Base-by-base conservation (phyloP, 2,329 filamentous ascomycete species). In the Dothideomycetes sp. region DNA sequence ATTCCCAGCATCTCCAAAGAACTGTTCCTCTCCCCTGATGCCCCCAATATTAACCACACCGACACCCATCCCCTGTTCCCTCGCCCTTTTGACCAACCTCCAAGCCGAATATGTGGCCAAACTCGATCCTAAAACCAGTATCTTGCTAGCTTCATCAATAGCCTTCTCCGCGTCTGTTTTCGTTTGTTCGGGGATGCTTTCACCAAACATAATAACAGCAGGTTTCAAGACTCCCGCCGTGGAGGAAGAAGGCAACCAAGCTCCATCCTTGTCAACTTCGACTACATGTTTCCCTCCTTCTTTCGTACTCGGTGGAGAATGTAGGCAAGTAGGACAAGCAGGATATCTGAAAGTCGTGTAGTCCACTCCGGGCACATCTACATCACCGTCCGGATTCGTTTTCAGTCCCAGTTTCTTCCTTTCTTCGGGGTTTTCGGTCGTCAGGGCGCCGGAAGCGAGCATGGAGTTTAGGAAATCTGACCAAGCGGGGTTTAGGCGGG, bases 41-140 rank as follows among this genome's bases (percentile, higher is more conserved):
- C 85, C 84, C n/a, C 85, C 84, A 45, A 95, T 71, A 54, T 94
- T 96, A 44, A 95, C 66, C 29, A 95, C 80, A 0, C 80, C 88
- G 56, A 96, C 83, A 12, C 86, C 80, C 76, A 93, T 89, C 1
- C 79, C 79, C 47, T 79, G 73, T 51, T 91, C 84, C 51, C 82
- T 80, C 20, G 89, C 91, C 45, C 80, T 70, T 64, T 87, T 89
- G 2, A 83, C 86, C 41, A 98, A 62, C 44, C 89, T 71, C 87
- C 87, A 98, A 0, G 91, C 91, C 9, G 87, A 94, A 60, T 94
- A 96, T 0, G 91, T 96, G 5, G 91, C 91, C 33, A 96, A 71
- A 46, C 85, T 94, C 24, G 85, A 95, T 4, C 88, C 91, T 12
- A 96, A 61, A 7, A 96, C 74, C 16, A 96, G 67, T 24, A 96